Conservation (phyloP, 2,329 filamentous ascomycete genomes). For the Xylaria sp. region DNA sequence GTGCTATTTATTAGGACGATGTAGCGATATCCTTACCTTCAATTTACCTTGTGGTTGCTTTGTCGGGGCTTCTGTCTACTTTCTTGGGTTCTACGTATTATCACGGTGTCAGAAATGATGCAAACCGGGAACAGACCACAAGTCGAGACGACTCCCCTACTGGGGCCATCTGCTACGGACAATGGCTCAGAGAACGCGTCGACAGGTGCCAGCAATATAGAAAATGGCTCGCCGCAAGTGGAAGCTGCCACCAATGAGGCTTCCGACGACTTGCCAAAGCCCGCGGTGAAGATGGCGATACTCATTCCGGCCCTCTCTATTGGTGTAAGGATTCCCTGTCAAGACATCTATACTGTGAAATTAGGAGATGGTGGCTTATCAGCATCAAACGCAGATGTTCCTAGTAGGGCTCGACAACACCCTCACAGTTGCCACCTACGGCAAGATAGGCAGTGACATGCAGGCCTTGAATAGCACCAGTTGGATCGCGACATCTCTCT, state of each 20-base stretch:
- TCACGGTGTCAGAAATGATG: constrained; percentile 34
- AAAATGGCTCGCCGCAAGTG: constrained; percentile 20
- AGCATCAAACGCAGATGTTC: constrained; percentile 65
- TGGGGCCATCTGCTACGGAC: constrained; percentile 36
- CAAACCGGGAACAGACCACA: constrained; percentile 31
- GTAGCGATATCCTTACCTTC: too few species aligned
- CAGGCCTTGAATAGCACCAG: constrained; percentile 78
- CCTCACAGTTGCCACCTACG: constrained; percentile 80
- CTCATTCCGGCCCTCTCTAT: constrained; percentile 46
- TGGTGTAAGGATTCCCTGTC: constrained; percentile 36
- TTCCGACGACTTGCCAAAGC: constrained; percentile 39
- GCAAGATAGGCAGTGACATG: constrained; percentile 79
- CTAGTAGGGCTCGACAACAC: constrained; percentile 80
- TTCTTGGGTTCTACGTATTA: not conserved
- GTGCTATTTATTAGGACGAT: not conserved
- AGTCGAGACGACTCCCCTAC: constrained; percentile 44
- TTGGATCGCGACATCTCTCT: constrained; percentile 48
- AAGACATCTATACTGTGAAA: not conserved
- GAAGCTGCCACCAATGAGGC: constrained; percentile 45
- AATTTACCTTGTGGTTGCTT: not conserved
- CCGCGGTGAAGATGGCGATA: constrained; percentile 43
- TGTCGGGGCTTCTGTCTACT: not conserved
- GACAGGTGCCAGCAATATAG: constrained; percentile 38
- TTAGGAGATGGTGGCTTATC: not conserved
- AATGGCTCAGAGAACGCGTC: constrained; percentile 36